Base-by-base conservation (phyloP, 2,329 filamentous ascomycete species). In the Colletotrichum coccodes region DNA sequence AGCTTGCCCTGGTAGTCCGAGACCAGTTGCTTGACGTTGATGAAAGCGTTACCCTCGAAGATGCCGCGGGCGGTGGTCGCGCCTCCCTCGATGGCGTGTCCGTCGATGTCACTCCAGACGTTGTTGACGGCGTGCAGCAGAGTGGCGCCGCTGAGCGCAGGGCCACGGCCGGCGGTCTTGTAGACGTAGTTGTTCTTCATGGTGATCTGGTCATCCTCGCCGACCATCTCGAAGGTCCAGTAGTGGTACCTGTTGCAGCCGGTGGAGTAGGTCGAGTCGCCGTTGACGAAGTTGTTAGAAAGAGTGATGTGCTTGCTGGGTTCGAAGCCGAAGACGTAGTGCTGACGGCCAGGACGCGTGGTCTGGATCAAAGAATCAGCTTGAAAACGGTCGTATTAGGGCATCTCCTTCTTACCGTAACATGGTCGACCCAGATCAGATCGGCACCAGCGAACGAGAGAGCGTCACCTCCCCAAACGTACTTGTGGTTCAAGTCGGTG, bases 51-150 rank as follows among this genome's bases (percentile, higher is more conserved):
- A 5, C 75, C 76, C 44, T 77, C 75, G 42, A 73, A 76, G 4
- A 77, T 57, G 6, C 64, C 76, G 59, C 71, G 72, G 18, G 71
- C 75, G 12, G 30, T 52, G 1, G 61, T 59, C 1, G 68, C 70
- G 14, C 68, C 73, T 5, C 75, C 75, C 68, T 77, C 75, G 26
- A 77, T 70, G 4, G 72, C 68, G 53, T 77, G 76, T 6, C 76
- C 76, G 11, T 72, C 73, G 53, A 70, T 74, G 21, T 73, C 72
- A 9, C 59, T 30, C 73, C 75, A 77, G 3, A 77, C 73, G 46
- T 75, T 77, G 71, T 77, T 77, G 38, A 77, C 73, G 4, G 76
- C 75, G 63, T 77, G 76, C 60, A 77, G 72, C 50, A 77, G 72
- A 0, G 75, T 76, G 18, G 65, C 73, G 21, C 74, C 73, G n/a